Evolutionary conservation across 495 filamentous ascomycete species (phyloP).

Genomic region (Extremus antarcticus): DNA sequence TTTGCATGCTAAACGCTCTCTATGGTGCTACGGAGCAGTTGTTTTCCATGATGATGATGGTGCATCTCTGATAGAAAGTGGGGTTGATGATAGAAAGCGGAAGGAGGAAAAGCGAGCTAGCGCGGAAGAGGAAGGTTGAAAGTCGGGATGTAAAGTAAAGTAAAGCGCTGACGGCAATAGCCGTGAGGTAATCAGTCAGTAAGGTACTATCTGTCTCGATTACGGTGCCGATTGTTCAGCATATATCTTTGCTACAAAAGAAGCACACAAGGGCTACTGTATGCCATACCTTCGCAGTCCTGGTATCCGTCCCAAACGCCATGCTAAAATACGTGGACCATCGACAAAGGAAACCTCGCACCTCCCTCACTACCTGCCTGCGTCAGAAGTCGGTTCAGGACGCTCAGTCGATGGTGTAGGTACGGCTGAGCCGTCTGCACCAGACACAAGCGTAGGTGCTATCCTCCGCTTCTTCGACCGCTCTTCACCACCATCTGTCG

Average conservation of each 20-base stretch:
- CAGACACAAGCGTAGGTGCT: conserved; percentile 28
- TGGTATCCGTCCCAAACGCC: neutral
- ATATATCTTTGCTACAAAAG: no score
- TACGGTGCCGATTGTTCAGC: no score
- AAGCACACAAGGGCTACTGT: neutral
- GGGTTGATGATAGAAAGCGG: neutral
- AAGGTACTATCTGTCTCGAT: neutral
- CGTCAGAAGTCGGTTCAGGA: neutral
- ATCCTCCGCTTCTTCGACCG: conserved; percentile 29
- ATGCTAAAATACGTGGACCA: neutral
- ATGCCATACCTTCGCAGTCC: neutral
- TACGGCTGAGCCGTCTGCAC: neutral
- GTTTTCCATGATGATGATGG: neutral
- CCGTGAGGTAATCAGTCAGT: neutral
- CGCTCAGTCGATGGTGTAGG: neutral
- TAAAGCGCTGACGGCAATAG: neutral
- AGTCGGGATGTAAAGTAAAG: neutral
- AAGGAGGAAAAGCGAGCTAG: neutral
- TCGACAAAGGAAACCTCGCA: neutral
- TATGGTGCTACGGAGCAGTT: neutral
- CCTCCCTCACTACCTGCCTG: neutral
- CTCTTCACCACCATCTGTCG: conserved; percentile 16
- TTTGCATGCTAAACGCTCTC: neutral
- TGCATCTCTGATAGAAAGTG: no score
- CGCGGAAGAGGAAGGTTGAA: neutral